Percentiles rank a stretch among this genome's conserved stretches.
These are phyloP conservation scores for Rhizopogon roseolus DNA, from an alignment of 768 basidiomycete genomes.

Conservation along the genomic window DNA sequence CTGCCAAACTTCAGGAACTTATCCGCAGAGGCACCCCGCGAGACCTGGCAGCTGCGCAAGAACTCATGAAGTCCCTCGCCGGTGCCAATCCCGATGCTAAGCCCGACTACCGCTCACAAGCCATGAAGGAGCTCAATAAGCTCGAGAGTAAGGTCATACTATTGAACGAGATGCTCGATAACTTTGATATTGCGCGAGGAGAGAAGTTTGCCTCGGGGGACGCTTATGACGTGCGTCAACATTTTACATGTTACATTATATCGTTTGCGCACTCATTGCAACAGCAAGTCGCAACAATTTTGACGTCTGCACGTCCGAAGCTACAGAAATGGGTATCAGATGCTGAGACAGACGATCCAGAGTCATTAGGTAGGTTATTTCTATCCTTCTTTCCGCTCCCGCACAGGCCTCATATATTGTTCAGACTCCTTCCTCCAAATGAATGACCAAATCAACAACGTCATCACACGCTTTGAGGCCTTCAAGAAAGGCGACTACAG, in stretches of 20 bases:
- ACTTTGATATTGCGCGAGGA: constrained; percentile 64
- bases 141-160: constrained; percentile 92
- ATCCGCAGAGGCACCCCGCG: constrained; percentile 94
- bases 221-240: constrained; percentile 74
- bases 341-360: constrained; percentile 83
- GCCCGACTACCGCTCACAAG: constrained; percentile 90
- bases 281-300: constrained; percentile 86
- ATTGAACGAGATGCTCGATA: constrained; percentile 97
- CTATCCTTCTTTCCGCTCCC: not conserved
- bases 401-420: constrained; percentile 3
- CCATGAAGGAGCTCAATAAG: constrained; percentile 86
- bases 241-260: not conserved
- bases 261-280: not conserved
- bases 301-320: constrained; percentile 81
- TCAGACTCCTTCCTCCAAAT: constrained; percentile 90
- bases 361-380: constrained; percentile 68
- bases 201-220: constrained; percentile 87
- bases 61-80: constrained; percentile 93
- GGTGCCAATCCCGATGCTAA: constrained; percentile 94
- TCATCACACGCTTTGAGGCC: constrained; percentile 84
- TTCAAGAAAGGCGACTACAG: constrained; percentile 90
- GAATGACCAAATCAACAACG: constrained; percentile 97
- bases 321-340: constrained; percentile 98
- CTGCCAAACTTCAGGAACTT: constrained; percentile 97
- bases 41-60: constrained; percentile 92